Evolutionary conservation across 129 eudicot species (phyloP), one percentile per base, ranked within the genome.

Genomic region (Flaveria linearis): DNA sequence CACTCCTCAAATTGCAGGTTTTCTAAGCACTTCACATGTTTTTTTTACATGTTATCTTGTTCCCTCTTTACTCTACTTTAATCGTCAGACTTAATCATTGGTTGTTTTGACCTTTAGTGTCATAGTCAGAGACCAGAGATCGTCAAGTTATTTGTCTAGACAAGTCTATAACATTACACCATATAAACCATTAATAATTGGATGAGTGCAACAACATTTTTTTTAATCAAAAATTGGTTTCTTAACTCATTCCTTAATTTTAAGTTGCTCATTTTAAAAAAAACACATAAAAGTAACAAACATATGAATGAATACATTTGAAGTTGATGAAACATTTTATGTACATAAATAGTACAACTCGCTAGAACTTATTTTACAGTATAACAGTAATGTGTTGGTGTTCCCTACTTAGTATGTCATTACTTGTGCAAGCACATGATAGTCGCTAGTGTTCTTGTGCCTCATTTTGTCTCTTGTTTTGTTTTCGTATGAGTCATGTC

Each of bases 391-490:
- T 63, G 22, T 66, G 47, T 13, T 67, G 61, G 70, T 26, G 56
- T 80, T 67, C 80, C 84, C 75, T 80, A 73, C 75, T 43, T 74
- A 58, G 56, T 49, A 80, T 68, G 84, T 67, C 71, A 80, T 74
- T 61, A 74, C 56, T 55, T 80, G 80, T 67, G 63, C 36, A 80
- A 68, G 80, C 84, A 80, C 84, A 80, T 80, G 84, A 67, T 80
- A 7, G 15, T 67, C 69, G 18, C 30, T 66, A 22, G 76, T 74
- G 56, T 56, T 61, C 43, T 53, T 80, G 76, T 68, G 75, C 71
- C 62, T 17, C 63, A 64, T 12, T 80, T 80, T 80, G 79, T 80
- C 70, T 67, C 71, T 80, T 74, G 71, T 80, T 60, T 68, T 80
- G 71, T 80, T 74, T 74, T 28, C 76, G 7, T 36, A 74, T 74